Percentiles rank a stretch among this genome's conserved stretches.
Conservation (phyloP, 495 filamentous ascomycete species). For the Penicillium parvum region DNA sequence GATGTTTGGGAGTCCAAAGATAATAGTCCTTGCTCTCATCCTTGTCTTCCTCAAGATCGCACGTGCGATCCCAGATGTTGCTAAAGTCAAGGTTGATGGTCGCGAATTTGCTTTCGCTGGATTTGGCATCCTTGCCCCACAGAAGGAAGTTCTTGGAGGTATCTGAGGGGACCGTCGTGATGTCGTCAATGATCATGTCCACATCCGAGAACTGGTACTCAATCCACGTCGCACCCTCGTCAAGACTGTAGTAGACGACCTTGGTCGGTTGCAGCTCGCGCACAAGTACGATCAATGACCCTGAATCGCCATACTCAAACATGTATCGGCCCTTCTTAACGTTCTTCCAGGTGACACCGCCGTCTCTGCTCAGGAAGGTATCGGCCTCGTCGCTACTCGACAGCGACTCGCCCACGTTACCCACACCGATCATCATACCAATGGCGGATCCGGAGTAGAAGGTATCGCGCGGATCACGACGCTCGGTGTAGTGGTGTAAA, state of each 20-base stretch:
- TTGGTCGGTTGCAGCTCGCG: slow-evolving; percentile 59
- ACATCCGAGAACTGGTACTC: slow-evolving; percentile 67
- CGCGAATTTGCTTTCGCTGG: slow-evolving; percentile 44
- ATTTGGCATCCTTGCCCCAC: slow-evolving; percentile 60
- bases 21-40: slow-evolving; percentile 69
- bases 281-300: slow-evolving; percentile 84
- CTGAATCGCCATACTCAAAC: slow-evolving; percentile 94
- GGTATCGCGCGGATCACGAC: slow-evolving; percentile 69
- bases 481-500: slow-evolving; percentile 92
- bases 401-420: slow-evolving; percentile 76
- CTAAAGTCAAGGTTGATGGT: slow-evolving; percentile 87
- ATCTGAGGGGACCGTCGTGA: slow-evolving; percentile 86
- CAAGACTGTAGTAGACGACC: slow-evolving; percentile 66
- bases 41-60: slow-evolving; percentile 62
- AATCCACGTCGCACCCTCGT: slow-evolving; percentile 74
- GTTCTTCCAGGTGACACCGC: slow-evolving; percentile 79
- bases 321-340: slow-evolving; percentile 80
- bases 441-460: slow-evolving; percentile 86
- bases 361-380: slow-evolving; percentile 86
- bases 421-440: slow-evolving; percentile 84
- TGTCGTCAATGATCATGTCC: slow-evolving; percentile 64
- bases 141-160: slow-evolving; percentile 84
- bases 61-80: slow-evolving; percentile 63
- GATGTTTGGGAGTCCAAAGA: slow-evolving; percentile 80
- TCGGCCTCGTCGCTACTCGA: slow-evolving; percentile 56